Base-by-base conservation (phyloP, 306 rosid genomes). In the Arachis hypogaea region DNA sequence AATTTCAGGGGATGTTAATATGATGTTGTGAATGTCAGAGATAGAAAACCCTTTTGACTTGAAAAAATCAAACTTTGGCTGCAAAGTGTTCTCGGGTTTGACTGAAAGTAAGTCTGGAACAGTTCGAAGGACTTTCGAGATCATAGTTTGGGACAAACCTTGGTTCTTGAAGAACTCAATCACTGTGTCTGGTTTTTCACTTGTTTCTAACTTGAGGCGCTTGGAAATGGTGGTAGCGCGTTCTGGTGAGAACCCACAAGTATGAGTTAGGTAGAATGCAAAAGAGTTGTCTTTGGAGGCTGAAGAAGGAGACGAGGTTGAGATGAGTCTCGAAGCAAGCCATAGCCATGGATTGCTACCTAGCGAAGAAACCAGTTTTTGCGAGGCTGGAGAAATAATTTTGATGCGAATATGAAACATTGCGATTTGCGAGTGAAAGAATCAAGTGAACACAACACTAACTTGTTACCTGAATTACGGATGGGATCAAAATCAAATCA, bases 11-110 rank as follows among this genome's bases (percentile, higher is more conserved):
- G 4, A 44, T 0, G 10, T 1, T 5, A 9, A 0, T 36, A 66
- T 14, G 60, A 75, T 14, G 16, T 0, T 30, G 16, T 11, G n/a
- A 11, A 75, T 44, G n/a, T 66, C 73, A n/a, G 69, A 10, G 16
- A 4, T 0, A 44, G 55, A 45, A 57, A 66, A 28, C 14, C 73
- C 79, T 66, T 40, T 57, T 42, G 73, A 75, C 63, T 45, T 75
- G 9, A 75, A 66, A 75, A 75, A 66, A 6, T 75, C 79, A 11
- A 75, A 14, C 43, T 66, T 75, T 10, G 55, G 69, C 9, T 4
- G 4, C 3, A 45, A 11, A 11, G 2, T 1, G 44, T 22, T 44
- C 8, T 9, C 6, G 11, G 69, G 55, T 9, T 43, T 12, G 3
- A 4, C 5, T 2, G 1, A 4, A 5, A 44, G 56, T 6, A 43